Percentiles rank a stretch among this genome's conserved stretches.
phyloP scores from a whole-genome alignment of 2,329 filamentous ascomycete species.

The Tolypocladium ovalisporum region DNA sequence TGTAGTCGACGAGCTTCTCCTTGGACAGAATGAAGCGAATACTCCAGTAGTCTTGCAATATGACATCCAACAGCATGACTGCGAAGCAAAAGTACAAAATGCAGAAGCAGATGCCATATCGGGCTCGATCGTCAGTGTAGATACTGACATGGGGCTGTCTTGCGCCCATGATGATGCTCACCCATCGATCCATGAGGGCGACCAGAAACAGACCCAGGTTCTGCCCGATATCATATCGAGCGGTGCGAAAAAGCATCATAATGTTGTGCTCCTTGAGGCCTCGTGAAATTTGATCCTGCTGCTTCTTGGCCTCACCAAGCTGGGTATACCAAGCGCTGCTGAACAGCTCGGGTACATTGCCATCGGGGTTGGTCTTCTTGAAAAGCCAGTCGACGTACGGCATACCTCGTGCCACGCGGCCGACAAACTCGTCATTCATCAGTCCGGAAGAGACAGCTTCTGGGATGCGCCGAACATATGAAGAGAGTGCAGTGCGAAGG shows the following conservation, averaged over 20 bases:
- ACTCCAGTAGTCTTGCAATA: constrained; percentile 24
- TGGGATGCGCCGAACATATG: constrained; percentile 7
- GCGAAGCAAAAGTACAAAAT: constrained; percentile 27
- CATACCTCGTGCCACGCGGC: constrained; percentile 15
- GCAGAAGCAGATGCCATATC: constrained; percentile 25
- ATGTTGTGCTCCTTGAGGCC: constrained; percentile 27
- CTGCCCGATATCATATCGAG: constrained; percentile 23
- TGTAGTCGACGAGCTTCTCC: constrained; percentile 17
- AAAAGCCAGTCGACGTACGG: constrained; percentile 24
- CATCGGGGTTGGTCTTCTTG: constrained; percentile 17
- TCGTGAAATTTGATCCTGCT: constrained; percentile 20
- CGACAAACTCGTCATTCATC: constrained; percentile 4
- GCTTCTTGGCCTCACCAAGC: constrained; percentile 20
- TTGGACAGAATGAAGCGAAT: constrained; percentile 19
- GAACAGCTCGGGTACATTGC: constrained; percentile 16
- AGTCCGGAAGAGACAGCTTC: neutral
- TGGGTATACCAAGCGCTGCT: constrained; percentile 24
- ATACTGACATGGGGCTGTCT: constrained; percentile 14
- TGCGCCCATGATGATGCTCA: constrained; percentile 22
- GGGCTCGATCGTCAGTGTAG: constrained; percentile 18
- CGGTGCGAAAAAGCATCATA: constrained; percentile 24
- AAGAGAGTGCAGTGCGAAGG: constrained; percentile 24
- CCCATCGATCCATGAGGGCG: constrained; percentile 27
- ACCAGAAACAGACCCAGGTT: constrained; percentile 26
- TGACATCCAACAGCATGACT: constrained; percentile 25